Evolutionary conservation across 2,329 filamentous ascomycete species (phyloP), one percentile per base, ranked within the genome.

Genomic region (Pseudocercospora crystallina): DNA sequence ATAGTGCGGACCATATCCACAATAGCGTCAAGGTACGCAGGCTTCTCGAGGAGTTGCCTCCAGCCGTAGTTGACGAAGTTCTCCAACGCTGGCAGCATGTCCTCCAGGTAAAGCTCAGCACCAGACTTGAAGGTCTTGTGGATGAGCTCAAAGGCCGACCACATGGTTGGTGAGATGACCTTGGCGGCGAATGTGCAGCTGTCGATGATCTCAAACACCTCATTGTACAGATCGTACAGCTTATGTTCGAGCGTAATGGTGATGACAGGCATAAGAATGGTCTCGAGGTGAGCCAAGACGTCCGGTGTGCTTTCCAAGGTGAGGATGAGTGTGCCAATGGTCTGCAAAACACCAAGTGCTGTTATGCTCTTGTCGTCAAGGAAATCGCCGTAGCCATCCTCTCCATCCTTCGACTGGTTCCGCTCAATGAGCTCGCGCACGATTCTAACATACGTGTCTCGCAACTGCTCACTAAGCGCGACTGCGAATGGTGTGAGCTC

Each of bases 101-200:
- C 94, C 73, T 99, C 94, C 11, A 99, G 83, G 69, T 99, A 99
- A 39, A 97, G 82, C 76, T 99, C 92, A 32, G 92, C 94, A 35
- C 94, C 94, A 51, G 90, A 88, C 75, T 97, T 97, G 79, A 99
- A 99, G 1, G 92, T 96, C 59, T 89, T 84, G 73, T 97, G 92
- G 57, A 99, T 95, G 38, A 97, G 81, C 74, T 96, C 91, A 69
- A 99, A 99, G 2, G 94, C 92, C 72, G 92, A 86, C 94, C 94
- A 99, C 94, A 99, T 99, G 36, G 89, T 95, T 8, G 87, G 84
- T 1, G 94, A 96, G 61, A 99, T 97, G 51, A 83, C 82, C 78
- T 97, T 99, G 56, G 94, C 92, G 9, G 94, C 90, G 69, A 97
- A 99, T 7, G 94, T 99, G 78, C 94, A 99, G 78, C 90, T 96